phyloP scores from a whole-genome alignment of 2,329 filamentous ascomycete genomes.

The Claviceps lovelessii region DNA sequence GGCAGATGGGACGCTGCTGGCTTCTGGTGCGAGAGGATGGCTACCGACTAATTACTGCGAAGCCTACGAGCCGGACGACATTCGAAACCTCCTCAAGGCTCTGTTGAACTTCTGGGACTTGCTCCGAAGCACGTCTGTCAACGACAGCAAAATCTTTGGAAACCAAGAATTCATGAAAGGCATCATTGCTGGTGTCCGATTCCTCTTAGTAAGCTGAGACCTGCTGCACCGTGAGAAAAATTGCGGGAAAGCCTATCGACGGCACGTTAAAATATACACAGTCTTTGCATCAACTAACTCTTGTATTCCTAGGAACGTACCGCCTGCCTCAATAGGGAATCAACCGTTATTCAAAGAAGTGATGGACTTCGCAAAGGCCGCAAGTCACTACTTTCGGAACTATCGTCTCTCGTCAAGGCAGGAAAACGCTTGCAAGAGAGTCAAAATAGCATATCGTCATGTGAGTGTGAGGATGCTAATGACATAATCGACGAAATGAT shows the following conservation, averaged over 20 bases:
- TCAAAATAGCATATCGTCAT: constrained; percentile 33
- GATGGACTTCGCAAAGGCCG: constrained; percentile 65
- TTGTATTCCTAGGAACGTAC: constrained; percentile 57
- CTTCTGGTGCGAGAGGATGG: constrained; percentile 82
- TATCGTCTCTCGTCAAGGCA: constrained; percentile 78
- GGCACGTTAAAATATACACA: too few relatives aligned
- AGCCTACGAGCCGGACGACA: constrained; percentile 76
- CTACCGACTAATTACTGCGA: constrained; percentile 97
- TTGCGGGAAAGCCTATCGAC: background rate
- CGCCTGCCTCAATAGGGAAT: constrained; percentile 73
- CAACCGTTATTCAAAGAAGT: constrained; percentile 57
- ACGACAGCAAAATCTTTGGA: constrained; percentile 64
- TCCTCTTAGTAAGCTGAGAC: constrained; percentile 56
- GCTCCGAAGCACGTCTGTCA: constrained; percentile 61
- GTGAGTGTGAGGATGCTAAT: constrained; percentile 45
- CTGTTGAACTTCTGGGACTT: constrained; percentile 88
- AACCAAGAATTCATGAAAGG: constrained; percentile 91
- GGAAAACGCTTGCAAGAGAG: constrained; percentile 73
- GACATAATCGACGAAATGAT: constrained; percentile 85
- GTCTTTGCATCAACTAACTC: constrained; percentile 5
- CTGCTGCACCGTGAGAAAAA: background rate
- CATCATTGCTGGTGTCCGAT: constrained; percentile 83
- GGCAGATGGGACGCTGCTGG: constrained; percentile 86
- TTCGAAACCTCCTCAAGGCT: constrained; percentile 72
- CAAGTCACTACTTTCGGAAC: constrained; percentile 76